Conservation (phyloP, 163 green algal species). For the Trebouxia gelatinosa region DNA sequence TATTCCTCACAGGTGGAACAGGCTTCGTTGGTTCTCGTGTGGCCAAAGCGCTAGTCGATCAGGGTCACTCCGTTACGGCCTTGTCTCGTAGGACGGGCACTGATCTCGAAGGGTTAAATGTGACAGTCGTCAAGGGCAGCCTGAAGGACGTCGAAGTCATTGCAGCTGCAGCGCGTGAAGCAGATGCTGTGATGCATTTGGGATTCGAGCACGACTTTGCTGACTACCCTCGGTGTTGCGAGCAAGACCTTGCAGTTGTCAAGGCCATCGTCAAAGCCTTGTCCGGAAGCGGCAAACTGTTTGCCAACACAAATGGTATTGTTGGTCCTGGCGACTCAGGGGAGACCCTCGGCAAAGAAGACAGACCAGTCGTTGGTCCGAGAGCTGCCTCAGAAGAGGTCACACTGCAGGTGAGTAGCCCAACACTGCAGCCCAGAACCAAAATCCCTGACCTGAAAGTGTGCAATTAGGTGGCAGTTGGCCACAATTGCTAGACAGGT, state of each 20-base stretch:
- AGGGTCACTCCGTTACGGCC: background rate
- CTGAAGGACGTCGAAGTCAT: background rate
- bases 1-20: background rate
- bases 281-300: background rate
- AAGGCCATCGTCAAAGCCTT: background rate
- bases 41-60: background rate
- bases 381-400: background rate
- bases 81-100: background rate
- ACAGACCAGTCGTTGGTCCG: background rate
- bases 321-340: background rate
- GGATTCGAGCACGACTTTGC: constrained; percentile 3
- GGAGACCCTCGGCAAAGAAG: background rate
- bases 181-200: background rate
- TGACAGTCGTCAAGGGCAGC: background rate
- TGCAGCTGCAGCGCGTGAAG: background rate
- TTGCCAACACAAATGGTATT: background rate
- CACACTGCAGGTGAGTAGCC: background rate
- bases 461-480: too few relatives aligned
- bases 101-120: background rate
- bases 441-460: too few relatives aligned
- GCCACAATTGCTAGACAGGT: background rate
- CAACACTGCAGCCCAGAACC: too few relatives aligned
- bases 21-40: background rate
- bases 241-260: background rate
- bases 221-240: background rate